phyloP scores from a whole-genome alignment of 371 early-diverging fungal genomes.

The Mucor racemosus region DNA sequence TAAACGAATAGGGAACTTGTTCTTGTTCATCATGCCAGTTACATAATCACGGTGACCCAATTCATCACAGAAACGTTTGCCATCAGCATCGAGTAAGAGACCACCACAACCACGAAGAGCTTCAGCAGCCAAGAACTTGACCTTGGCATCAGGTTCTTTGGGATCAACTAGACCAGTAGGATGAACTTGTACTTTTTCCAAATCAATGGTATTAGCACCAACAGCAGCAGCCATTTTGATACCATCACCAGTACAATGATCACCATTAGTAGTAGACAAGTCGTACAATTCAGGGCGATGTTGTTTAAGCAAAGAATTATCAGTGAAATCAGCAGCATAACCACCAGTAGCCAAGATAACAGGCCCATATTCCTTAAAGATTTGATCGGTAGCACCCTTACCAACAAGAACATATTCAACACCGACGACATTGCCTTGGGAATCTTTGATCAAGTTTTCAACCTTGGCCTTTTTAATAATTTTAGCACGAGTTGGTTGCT shows the following conservation, averaged over 20 bases:
- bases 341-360: constrained; percentile 96
- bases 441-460: constrained; percentile 62
- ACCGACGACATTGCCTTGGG: constrained; percentile 71
- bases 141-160: constrained; percentile 85
- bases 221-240: constrained; percentile 85
- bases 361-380: constrained; percentile 68
- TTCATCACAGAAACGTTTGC: constrained; percentile 94
- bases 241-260: constrained; percentile 96
- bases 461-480: constrained; percentile 85
- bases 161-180: constrained; percentile 96
- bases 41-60: constrained; percentile 89
- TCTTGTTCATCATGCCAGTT: constrained; percentile 81
- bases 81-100: constrained; percentile 80
- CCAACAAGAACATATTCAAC: constrained; percentile 75
- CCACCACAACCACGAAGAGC: constrained; percentile 97
- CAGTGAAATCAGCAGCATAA: constrained; percentile 79
- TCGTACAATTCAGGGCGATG: constrained; percentile 74
- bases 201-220: constrained; percentile 88
- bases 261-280: constrained; percentile 89
- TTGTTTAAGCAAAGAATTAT: constrained; percentile 68
- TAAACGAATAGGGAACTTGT: constrained; percentile 86
- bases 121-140: constrained; percentile 93
- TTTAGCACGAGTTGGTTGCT: constrained; percentile 72
- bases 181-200: constrained; percentile 97
- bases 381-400: constrained; percentile 59